Percentiles rank a stretch among this genome's conserved stretches.
Evolutionary conservation across 1,284 basidiomycete species (phyloP).

Genomic region (Pyrrhoderma lamaoense): DNA sequence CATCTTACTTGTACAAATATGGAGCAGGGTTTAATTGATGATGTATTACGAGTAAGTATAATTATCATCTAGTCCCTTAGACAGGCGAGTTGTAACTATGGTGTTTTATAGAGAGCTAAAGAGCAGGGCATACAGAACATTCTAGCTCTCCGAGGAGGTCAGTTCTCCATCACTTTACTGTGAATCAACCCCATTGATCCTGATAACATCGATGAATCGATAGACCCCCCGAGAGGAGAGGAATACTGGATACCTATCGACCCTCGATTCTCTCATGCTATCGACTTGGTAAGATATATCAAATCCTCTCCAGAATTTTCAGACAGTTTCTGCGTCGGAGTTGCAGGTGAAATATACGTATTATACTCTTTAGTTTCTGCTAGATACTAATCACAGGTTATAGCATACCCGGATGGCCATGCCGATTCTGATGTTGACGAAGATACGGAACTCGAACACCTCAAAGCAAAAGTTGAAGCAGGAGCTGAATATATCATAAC

Average conservation of each 20-base stretch:
- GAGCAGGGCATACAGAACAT: slow-evolving; percentile 84
- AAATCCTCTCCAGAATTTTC: slow-evolving; percentile 73
- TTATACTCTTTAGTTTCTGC: slow-evolving; percentile 6
- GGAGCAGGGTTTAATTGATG: slow-evolving; percentile 81
- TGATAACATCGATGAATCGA: not conserved
- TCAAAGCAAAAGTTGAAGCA: slow-evolving; percentile 90
- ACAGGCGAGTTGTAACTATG: slow-evolving; percentile 3
- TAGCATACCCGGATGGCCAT: slow-evolving; percentile 92
- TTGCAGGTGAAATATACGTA: slow-evolving; percentile 53
- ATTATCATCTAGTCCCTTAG: not conserved
- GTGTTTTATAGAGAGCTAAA: slow-evolving; percentile 59
- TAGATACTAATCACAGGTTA: slow-evolving; percentile 21
- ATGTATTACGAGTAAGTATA: slow-evolving; percentile 63
- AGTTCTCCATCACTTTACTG: slow-evolving; percentile 18
- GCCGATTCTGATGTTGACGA: slow-evolving; percentile 56
- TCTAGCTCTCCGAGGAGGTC: slow-evolving; percentile 85
- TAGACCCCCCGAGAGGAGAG: slow-evolving; percentile 87
- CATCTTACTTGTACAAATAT: slow-evolving; percentile 99
- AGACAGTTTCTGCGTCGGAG: slow-evolving; percentile 86
- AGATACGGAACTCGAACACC: slow-evolving; percentile 66
- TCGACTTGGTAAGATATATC: slow-evolving; percentile 90
- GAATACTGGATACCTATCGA: slow-evolving; percentile 90
- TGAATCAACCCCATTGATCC: slow-evolving; percentile 3
- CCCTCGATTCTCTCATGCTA: slow-evolving; percentile 78
- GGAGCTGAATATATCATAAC: slow-evolving; percentile 96